Percentiles rank a stretch among this genome's conserved stretches.
These are phyloP conservation scores for Anisodus acutangulus DNA, from an alignment of 257 asterid genomes.

Conservation along the genomic window DNA sequence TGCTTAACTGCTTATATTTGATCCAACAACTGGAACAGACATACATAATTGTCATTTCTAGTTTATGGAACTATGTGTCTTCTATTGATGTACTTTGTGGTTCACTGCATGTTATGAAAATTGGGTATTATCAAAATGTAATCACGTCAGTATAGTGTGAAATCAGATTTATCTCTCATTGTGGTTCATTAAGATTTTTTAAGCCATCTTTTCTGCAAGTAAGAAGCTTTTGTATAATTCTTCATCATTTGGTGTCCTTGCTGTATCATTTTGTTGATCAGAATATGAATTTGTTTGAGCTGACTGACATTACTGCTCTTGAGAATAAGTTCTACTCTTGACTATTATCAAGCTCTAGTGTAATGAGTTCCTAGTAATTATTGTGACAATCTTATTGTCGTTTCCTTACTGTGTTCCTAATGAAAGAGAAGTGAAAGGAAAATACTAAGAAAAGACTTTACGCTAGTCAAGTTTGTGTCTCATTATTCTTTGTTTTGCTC, in stretches of 20 bases:
- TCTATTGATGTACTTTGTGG: neutral
- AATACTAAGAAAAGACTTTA: neutral
- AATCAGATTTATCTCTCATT: neutral
- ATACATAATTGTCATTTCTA: neutral
- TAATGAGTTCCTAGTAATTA: neutral
- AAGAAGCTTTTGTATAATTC: neutral
- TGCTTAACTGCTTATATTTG: neutral
- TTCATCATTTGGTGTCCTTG: neutral
- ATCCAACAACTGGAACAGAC: neutral
- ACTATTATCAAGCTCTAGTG: conserved; percentile 5
- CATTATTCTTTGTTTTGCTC: conserved; percentile 14
- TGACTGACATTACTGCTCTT: neutral
- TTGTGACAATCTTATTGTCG: neutral
- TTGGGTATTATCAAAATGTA: neutral
- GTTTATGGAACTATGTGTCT: neutral
- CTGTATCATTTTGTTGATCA: conserved; percentile 11
- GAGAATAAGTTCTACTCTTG: neutral
- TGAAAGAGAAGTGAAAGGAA: neutral
- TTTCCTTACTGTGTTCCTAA: neutral
- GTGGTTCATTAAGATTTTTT: neutral
- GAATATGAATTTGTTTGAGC: neutral
- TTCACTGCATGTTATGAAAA: neutral
- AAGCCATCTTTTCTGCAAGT: neutral
- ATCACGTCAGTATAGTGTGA: neutral
- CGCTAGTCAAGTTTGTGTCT: neutral